Evolutionary conservation across 257 asterid species (phyloP), one percentile per base, ranked within the genome.

Genomic region (Solanum chiquidenum): DNA sequence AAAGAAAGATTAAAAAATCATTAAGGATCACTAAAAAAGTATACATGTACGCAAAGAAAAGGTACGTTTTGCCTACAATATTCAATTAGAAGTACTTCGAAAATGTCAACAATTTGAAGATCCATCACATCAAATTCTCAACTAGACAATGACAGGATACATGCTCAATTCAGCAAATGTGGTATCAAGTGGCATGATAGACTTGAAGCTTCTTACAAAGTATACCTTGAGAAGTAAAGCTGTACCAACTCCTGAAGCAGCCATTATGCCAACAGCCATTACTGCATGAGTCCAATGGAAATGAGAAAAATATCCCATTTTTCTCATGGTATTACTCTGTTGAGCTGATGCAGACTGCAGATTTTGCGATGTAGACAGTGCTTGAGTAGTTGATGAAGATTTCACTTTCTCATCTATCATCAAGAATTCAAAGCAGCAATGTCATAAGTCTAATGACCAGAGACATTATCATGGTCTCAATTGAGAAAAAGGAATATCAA

Each of bases 241-340:
- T 74, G 98, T 92, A 89, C 98, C 98, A 88, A 95, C 95, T 86
- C 99, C 99, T 58, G 99, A 93, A 87, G 84, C 94, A 87, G 97
- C 95, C 89, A 97, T 89, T 80, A 94, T 83, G n/a, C 98, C 95
- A 23, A 96, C 92, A 79, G 96, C 98, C 90, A 94, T 88, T 90
- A 97, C 75, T 69, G 93, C 98, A 87, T 96, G 98, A 89, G 93
- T 93, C 99, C 99, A 97, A 86, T 90, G 96, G 92, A 96, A 94
- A 33, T 87, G 92, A 87, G 95, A 87, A 60, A 94, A 87, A 75
- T 87, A 90, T 69, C 97, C 96, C 86, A 88, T 79, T 88, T 87
- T 95, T 55, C 94, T 88, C 87, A 86, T 42, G 83, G 87, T 90
- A 66, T 91, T 90, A 66, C 88, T 88, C 27, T 46, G 68, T n/a